Evolutionary conservation across 176 grass and related monocot species (phyloP), one percentile per base, ranked within the genome.

Genomic region (Triticum turgidum): DNA sequence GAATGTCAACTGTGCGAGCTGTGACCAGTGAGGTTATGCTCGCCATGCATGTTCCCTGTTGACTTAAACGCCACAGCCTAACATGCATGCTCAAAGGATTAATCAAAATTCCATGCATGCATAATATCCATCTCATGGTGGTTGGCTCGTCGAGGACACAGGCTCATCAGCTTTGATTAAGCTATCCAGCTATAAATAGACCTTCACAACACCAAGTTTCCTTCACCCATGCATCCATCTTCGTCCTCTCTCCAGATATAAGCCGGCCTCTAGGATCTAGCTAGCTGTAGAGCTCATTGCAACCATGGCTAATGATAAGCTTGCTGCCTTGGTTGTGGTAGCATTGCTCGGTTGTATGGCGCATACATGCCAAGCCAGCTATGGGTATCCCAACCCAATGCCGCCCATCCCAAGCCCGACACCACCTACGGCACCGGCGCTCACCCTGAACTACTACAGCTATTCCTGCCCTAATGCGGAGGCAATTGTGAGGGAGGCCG

Each of bases 381-480:
- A 80, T 2, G 61, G 61, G 5, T 45, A 47, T 49, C 79, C 25
- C 25, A 81, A 6, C 79, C 38, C 24, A 0, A n/a, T 56, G 51
- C 76, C 32, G 5, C 45, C 45, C 25, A 45, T 5, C 70, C 4
- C 39, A 14, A 73, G 21, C 37, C 3, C 11, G 5, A 9, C 70
- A 1, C 63, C 63, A 5, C 66, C 70, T 5, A 3, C 30, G 8
- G 9, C 76, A 58, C 52, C 6, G 5, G 35, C 1, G 20, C 49
- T 2, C 32, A 10, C 21, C 52, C 74, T 4, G 87, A 27, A 12
- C 70, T 77, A 85, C 83, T 90, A 90, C 71, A 4, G 76, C 5
- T 8, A 70, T 29, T 82, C 29, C 25, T 90, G 88, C 78, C 22
- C 49, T 52, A 6, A 15, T 5, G 88, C 88, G 0, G 88, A 90